These are phyloP conservation scores for Arachis monticola DNA, from an alignment of 331 rosid species.

Conservation along the genomic window DNA sequence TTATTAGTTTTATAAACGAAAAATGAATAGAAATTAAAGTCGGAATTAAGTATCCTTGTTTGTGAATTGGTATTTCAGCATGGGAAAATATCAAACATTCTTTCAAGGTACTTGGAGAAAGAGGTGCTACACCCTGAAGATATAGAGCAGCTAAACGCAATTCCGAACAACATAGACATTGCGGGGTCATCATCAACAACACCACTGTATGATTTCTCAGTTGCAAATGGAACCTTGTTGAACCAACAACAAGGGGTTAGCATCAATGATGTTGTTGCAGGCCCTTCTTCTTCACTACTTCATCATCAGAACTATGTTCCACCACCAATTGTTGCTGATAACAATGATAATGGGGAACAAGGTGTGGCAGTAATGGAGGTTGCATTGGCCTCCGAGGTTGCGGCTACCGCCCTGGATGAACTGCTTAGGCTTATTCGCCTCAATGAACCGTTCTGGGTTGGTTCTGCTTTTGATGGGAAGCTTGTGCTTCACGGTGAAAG, in stretches of 20 bases:
- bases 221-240: constrained; percentile 21
- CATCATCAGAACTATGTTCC: not conserved
- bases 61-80: constrained; percentile 46
- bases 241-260: constrained; percentile 25
- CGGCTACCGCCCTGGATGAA: constrained; percentile 53
- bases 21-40: too few species aligned
- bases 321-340: not conserved
- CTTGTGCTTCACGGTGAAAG: constrained; percentile 42
- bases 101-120: constrained; percentile 51
- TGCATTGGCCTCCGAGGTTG: constrained; percentile 49
- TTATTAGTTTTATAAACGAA: too few species aligned
- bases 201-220: not conserved
- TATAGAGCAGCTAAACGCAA: not conserved
- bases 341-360: not conserved
- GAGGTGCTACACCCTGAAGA: constrained; percentile 47
- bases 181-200: constrained; percentile 30
- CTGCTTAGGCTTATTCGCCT: constrained; percentile 46
- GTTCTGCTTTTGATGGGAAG: constrained; percentile 42
- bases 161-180: not conserved
- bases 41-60: not conserved
- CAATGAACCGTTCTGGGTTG: constrained; percentile 65
- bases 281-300: not conserved
- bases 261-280: not conserved
- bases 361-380: constrained; percentile 36
- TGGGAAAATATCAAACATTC: constrained; percentile 48